Conservation (phyloP, 176 grass and related monocot species). For the Oryza meyeriana region DNA sequence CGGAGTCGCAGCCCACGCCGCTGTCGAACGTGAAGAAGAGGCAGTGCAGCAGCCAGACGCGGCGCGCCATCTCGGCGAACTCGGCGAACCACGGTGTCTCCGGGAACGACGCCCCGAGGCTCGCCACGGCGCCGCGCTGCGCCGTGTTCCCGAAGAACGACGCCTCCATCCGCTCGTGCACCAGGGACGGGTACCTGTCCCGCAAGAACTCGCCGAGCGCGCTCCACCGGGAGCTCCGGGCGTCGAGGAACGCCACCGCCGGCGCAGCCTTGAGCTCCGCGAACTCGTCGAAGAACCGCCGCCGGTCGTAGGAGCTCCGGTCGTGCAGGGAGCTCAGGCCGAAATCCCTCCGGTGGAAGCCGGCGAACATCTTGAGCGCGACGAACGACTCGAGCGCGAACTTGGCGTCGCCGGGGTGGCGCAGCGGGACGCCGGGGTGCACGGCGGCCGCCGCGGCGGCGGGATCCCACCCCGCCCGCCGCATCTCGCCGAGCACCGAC, state of each 20-base stretch:
- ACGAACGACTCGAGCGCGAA: conserved; percentile 70
- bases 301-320: conserved; percentile 35
- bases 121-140: conserved; percentile 24
- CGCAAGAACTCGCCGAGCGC: conserved; percentile 42
- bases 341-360: conserved; percentile 56
- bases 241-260: conserved; percentile 5
- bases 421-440: conserved; percentile 40
- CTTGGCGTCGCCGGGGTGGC: conserved; percentile 28
- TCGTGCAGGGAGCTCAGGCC: conserved; percentile 19
- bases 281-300: conserved; percentile 75
- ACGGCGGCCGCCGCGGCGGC: conserved; percentile 42
- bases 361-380: conserved; percentile 64
- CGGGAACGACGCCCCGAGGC: conserved; percentile 1
- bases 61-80: conserved; percentile 70
- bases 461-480: conserved; percentile 58
- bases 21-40: conserved; percentile 65
- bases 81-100: conserved; percentile 41
- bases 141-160: conserved; percentile 38
- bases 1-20: too few relatives aligned
- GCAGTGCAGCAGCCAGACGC: conserved; percentile 82
- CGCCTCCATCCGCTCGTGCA: conserved; percentile 69
- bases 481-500: conserved; percentile 59
- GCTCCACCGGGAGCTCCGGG: background rate
- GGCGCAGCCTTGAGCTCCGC: conserved; percentile 26
- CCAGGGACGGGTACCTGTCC: conserved; percentile 55